Conservation (phyloP, 345 rosid species). For the Bruguiera parviflora region DNA sequence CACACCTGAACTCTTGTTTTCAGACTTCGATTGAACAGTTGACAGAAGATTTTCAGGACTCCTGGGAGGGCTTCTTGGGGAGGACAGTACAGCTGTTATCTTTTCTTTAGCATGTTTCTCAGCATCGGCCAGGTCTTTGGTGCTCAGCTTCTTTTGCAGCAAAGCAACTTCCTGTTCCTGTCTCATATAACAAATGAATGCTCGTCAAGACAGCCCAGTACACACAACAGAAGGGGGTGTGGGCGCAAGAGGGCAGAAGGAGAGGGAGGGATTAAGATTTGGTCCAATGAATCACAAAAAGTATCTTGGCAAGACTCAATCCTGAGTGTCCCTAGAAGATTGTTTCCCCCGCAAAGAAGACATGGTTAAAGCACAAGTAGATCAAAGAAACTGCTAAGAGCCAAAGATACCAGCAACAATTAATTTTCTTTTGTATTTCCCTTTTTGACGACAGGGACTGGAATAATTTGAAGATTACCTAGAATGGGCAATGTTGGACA, state of each 20-base stretch:
- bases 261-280: not conserved
- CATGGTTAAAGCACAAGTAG: too few species aligned
- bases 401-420: too few species aligned
- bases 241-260: too few species aligned
- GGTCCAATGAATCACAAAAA: too few species aligned
- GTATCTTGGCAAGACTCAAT: too few species aligned
- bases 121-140: constrained; percentile 38
- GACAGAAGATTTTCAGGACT: constrained; percentile 25
- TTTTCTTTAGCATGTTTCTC: constrained; percentile 60
- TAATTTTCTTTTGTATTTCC: too few species aligned
- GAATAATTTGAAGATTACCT: too few species aligned
- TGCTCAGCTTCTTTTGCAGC: constrained; percentile 35
- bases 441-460: too few species aligned
- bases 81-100: constrained; percentile 43
- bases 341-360: too few species aligned
- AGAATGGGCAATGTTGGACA: too few species aligned
- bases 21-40: constrained; percentile 43
- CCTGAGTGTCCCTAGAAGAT: too few species aligned
- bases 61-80: constrained; percentile 51
- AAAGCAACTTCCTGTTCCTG: constrained; percentile 40
- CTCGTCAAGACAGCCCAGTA: constrained; percentile 2
- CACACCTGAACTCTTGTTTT: constrained; percentile 33
- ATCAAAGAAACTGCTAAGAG: too few species aligned
- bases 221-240: not conserved
- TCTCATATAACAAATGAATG: constrained; percentile 5